phyloP scores from a whole-genome alignment of 371 early-diverging fungal genomes.

The Synchytrium microbalum region DNA sequence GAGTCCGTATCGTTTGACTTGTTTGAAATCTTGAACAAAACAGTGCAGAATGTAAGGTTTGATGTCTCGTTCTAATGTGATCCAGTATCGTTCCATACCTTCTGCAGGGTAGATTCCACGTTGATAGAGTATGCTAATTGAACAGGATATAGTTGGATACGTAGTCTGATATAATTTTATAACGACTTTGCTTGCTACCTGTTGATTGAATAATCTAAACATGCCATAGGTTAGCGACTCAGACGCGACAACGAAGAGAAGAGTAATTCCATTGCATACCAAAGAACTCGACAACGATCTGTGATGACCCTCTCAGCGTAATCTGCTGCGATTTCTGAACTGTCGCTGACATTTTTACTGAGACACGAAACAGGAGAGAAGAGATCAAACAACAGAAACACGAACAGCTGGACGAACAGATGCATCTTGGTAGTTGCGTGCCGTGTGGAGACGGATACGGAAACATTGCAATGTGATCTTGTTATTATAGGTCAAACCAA shows the following conservation, averaged over 20 bases:
- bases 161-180: no score
- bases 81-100: conserved; percentile 8
- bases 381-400: no score
- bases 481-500: no score
- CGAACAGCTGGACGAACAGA: no score
- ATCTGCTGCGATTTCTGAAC: conserved; percentile 44
- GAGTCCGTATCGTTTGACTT: conserved; percentile 72
- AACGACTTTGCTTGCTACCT: no score
- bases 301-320: conserved; percentile 67
- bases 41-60: not conserved
- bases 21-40: conserved; percentile 52
- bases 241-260: not conserved
- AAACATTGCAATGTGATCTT: not conserved
- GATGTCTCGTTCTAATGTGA: not conserved
- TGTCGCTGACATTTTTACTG: conserved; percentile 15
- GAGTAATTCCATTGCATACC: conserved; percentile 33
- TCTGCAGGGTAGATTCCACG: conserved; percentile 82
- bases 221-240: not conserved
- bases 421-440: not conserved
- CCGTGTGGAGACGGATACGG: not conserved
- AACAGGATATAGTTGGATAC: not conserved
- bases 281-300: conserved; percentile 76
- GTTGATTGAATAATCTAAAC: conserved; percentile 63
- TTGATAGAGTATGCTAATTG: conserved; percentile 71
- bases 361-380: no score